Conservation (phyloP, 2,329 filamentous ascomycete genomes). For the Colletotrichum sansevieriae region DNA sequence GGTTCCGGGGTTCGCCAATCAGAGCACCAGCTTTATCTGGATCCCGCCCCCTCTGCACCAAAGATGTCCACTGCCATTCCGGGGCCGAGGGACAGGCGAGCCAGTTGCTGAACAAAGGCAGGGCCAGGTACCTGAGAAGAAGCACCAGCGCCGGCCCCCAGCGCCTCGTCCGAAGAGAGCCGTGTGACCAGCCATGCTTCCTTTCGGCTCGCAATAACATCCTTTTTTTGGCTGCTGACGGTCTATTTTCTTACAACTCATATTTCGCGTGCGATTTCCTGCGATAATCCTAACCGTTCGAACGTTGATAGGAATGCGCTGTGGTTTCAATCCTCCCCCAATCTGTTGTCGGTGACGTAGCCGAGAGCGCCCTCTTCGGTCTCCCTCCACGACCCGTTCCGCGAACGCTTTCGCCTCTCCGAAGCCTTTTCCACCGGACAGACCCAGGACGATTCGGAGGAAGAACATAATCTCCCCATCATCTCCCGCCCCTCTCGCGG, state of each 20-base stretch:
- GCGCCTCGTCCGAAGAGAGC: conserved; percentile 36
- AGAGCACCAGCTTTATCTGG: conserved; percentile 4
- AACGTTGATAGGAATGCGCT: conserved; percentile 28
- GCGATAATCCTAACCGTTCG: neutral
- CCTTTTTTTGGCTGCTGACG: conserved; percentile 13
- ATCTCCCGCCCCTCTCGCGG: neutral
- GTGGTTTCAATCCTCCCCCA: conserved; percentile 3
- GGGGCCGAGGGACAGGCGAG: conserved; percentile 39
- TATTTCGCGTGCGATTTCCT: neutral
- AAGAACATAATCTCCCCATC: neutral
- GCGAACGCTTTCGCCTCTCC: neutral
- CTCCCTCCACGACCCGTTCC: neutral
- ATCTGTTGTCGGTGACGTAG: conserved; percentile 32
- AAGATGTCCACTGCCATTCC: conserved; percentile 30
- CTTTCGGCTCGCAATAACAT: conserved; percentile 14
- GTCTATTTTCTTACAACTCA: neutral
- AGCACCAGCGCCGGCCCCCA: conserved; percentile 13
- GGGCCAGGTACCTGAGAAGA: neutral
- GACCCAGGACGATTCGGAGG: neutral
- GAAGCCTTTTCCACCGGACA: neutral
- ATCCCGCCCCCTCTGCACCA: conserved; percentile 7
- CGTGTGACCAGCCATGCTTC: conserved; percentile 26
- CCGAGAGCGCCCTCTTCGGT: neutral
- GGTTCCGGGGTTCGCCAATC: conserved; percentile 41
- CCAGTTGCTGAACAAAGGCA: conserved; percentile 17